Evolutionary conservation across 768 basidiomycete genomes (phyloP).

Genomic region (Tulasnella sp.): DNA sequence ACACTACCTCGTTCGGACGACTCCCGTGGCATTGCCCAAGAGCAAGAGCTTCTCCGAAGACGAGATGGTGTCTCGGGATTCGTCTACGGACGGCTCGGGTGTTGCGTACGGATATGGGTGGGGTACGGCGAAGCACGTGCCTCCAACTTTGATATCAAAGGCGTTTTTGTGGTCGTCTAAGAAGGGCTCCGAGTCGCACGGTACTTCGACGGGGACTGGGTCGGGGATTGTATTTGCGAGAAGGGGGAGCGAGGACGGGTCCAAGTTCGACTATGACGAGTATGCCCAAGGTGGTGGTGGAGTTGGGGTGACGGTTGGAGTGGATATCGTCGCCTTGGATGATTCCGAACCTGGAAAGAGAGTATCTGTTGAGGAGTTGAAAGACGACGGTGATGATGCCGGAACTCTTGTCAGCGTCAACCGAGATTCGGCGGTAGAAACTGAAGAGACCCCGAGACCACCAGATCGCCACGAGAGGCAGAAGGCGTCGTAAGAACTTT

Average conservation of each 20-base stretch:
- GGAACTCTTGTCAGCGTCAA: background rate
- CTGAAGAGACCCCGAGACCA: background rate
- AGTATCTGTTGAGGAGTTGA: background rate
- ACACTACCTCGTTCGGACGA: background rate
- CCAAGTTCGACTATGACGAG: background rate
- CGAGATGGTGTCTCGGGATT: background rate
- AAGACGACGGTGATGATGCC: background rate
- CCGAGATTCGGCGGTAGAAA: background rate
- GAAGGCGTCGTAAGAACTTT: background rate
- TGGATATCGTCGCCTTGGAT: background rate
- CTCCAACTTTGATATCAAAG: background rate
- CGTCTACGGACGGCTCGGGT: background rate
- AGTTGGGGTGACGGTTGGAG: background rate
- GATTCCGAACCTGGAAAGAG: background rate
- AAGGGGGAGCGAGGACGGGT: background rate
- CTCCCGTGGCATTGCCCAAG: background rate
- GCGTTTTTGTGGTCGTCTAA: background rate
- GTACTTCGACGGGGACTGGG: background rate
- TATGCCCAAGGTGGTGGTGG: background rate
- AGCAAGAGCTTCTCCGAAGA: background rate
- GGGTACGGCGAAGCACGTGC: background rate
- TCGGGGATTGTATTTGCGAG: background rate
- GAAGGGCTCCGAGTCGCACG: background rate
- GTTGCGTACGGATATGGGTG: background rate
- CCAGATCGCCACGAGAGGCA: background rate